phyloP scores from a whole-genome alignment of 2,329 filamentous ascomycete species.

The Chaetomium olivaceum region DNA sequence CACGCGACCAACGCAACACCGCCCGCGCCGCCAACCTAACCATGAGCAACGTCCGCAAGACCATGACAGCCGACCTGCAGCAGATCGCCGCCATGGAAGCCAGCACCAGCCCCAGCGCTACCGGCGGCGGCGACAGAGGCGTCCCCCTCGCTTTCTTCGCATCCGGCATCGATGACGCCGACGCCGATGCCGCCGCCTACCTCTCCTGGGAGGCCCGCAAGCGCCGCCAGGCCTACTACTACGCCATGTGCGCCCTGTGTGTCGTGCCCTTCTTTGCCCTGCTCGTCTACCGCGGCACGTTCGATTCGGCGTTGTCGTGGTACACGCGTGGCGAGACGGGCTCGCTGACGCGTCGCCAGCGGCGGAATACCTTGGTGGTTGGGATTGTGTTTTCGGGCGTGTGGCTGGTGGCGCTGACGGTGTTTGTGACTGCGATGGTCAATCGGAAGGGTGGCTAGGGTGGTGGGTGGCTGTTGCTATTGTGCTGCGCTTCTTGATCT shows the following conservation, averaged over 20 bases:
- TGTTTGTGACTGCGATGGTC: conserved; percentile 6
- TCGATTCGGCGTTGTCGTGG: conserved; percentile 51
- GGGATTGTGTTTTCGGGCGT: conserved; percentile 8
- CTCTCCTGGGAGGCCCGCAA: conserved; percentile 35
- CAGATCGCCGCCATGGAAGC: conserved; percentile 27
- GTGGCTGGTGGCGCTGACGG: conserved; percentile 20
- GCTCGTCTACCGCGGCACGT: conserved; percentile 46
- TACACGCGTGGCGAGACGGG: conserved; percentile 47
- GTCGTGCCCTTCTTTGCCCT: conserved; percentile 52
- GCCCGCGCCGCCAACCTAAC: neutral
- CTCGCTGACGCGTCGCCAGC: conserved; percentile 25
- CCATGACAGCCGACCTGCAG: conserved; percentile 2
- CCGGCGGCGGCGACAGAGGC: neutral
- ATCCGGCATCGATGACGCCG: neutral
- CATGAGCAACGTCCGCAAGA: neutral
- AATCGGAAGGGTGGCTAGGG: neutral
- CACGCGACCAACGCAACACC: conserved; percentile 15
- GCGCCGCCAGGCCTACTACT: conserved; percentile 43
- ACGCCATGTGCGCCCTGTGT: conserved; percentile 42
- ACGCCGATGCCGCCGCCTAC: conserved; percentile 20
- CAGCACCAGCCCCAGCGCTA: conserved; percentile 10
- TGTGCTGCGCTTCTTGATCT: neutral
- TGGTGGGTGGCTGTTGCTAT: neutral
- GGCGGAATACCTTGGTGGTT: conserved; percentile 11
- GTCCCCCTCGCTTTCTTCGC: neutral